These are phyloP conservation scores for Heterobasidion parviporum DNA, from an alignment of 1,284 basidiomycete genomes.

Conservation along the genomic window DNA sequence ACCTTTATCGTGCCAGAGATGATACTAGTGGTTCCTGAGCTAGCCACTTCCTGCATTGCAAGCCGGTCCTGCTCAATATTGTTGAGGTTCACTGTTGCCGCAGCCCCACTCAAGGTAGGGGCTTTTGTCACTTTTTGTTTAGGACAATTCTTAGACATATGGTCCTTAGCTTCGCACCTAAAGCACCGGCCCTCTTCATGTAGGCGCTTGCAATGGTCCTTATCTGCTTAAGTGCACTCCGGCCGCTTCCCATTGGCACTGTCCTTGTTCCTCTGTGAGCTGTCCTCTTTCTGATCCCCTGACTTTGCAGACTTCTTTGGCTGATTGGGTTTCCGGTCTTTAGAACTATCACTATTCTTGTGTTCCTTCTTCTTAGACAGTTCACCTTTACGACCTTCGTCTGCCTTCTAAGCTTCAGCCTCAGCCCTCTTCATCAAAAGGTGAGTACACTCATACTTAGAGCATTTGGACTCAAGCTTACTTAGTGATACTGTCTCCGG, in stretches of 20 bases:
- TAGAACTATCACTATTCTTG: no score
- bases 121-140: neutral
- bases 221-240: neutral
- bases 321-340: no score
- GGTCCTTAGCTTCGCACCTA: neutral
- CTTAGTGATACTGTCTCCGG: neutral
- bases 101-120: neutral
- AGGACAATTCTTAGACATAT: constrained; percentile 3
- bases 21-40: neutral
- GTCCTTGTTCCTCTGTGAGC: neutral
- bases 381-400: no score
- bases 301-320: neutral
- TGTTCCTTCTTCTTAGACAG: no score
- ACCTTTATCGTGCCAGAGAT: neutral
- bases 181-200: constrained; percentile 1
- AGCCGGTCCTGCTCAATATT: neutral
- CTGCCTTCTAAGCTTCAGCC: neutral
- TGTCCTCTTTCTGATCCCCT: neutral
- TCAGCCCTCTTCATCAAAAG: neutral
- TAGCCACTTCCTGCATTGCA: neutral
- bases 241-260: neutral
- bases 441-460: neutral
- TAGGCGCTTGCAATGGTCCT: neutral
- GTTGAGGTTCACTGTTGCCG: neutral
- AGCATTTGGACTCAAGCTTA: neutral